phyloP scores from a whole-genome alignment of 805 yeast species.

The Brettanomyces anomalus region DNA sequence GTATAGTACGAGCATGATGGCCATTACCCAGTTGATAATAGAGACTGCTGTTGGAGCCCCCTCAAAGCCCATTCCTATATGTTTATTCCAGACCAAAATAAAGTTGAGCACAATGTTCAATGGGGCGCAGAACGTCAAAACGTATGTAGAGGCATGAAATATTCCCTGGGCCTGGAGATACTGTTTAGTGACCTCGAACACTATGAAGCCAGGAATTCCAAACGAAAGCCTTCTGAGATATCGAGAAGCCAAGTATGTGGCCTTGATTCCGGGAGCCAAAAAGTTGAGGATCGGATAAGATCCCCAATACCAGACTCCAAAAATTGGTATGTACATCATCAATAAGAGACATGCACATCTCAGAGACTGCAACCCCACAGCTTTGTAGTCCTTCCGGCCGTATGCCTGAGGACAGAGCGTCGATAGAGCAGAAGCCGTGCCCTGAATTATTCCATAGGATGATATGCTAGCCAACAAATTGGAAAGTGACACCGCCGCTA shows the following conservation, averaged over 20 bases:
- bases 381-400: conserved; percentile 41
- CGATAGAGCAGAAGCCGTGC: conserved; percentile 48
- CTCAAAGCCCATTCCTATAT: conserved; percentile 41
- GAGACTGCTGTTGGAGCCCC: conserved; percentile 56
- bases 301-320: conserved; percentile 33
- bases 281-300: conserved; percentile 22
- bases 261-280: conserved; percentile 37
- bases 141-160: conserved; percentile 47
- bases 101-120: conserved; percentile 39
- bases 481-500: conserved; percentile 52
- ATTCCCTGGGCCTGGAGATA: conserved; percentile 52
- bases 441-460: conserved; percentile 47
- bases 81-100: conserved; percentile 34
- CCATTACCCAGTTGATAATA: conserved; percentile 50
- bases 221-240: conserved; percentile 38
- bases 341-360: conserved; percentile 40
- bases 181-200: conserved; percentile 48
- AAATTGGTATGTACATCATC: conserved; percentile 29
- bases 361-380: conserved; percentile 43
- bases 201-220: conserved; percentile 48
- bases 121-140: conserved; percentile 45
- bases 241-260: conserved; percentile 39
- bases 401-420: conserved; percentile 55
- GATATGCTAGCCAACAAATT: conserved; percentile 49
- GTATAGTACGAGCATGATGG: conserved; percentile 31